These are phyloP conservation scores for Yueomyces sp. DNA, from an alignment of 805 yeast species.

Conservation along the genomic window DNA sequence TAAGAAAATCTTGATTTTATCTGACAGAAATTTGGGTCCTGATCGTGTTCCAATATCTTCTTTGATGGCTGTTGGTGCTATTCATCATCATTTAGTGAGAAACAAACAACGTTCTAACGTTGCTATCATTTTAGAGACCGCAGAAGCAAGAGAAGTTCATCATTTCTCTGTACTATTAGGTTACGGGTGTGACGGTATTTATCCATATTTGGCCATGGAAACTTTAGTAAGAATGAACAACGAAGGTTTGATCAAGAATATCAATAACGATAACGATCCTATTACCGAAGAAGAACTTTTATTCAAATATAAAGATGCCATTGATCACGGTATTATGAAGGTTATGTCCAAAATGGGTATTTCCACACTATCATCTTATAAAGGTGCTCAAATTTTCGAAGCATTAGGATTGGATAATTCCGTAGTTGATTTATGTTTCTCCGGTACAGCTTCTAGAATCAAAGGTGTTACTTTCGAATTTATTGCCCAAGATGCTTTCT, in stretches of 20 bases:
- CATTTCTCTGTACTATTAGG: constrained; percentile 91
- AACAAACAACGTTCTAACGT: constrained; percentile 94
- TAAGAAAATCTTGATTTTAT: constrained; percentile 59
- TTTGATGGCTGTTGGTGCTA: constrained; percentile 88
- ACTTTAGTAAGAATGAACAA: constrained; percentile 72
- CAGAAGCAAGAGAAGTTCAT: constrained; percentile 95
- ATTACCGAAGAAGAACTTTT: constrained; percentile 48
- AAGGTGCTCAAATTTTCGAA: constrained; percentile 98
- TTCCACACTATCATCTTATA: constrained; percentile 93
- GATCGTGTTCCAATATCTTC: constrained; percentile 73
- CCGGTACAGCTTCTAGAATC: constrained; percentile 95
- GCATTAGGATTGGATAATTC: constrained; percentile 92
- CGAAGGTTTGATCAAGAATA: constrained; percentile 55
- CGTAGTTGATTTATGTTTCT: constrained; percentile 88
- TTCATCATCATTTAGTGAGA: constrained; percentile 90
- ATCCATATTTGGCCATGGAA: constrained; percentile 89
- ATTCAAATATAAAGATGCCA: constrained; percentile 68
- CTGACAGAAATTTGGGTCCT: constrained; percentile 52
- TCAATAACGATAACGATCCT: constrained; percentile 22
- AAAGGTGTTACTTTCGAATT: constrained; percentile 91
- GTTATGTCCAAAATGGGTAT: constrained; percentile 99
- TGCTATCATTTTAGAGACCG: constrained; percentile 83
- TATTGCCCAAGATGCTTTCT: constrained; percentile 92
- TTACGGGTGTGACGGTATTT: constrained; percentile 93
- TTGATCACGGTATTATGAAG: constrained; percentile 85